Evolutionary conservation across 2,329 filamentous ascomycete genomes (phyloP).

Genomic region (Pseudodiploospora longispora): DNA sequence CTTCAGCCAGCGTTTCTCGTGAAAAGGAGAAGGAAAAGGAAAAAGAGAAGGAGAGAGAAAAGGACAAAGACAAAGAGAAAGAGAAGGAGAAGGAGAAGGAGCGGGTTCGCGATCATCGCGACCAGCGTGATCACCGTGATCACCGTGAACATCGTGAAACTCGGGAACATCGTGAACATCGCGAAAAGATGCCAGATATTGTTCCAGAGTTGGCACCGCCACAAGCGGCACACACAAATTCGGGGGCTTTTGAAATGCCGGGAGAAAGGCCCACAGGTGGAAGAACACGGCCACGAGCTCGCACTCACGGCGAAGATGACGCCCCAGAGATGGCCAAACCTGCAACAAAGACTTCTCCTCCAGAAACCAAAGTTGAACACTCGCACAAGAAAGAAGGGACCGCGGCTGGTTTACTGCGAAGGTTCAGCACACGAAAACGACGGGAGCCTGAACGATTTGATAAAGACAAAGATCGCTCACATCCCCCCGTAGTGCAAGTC

Average conservation of each 20-base stretch:
- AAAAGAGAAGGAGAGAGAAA: conserved; percentile 19
- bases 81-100: conserved; percentile 16
- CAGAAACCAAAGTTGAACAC: conserved; percentile 50
- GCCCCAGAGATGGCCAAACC: conserved; percentile 50
- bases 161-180: neutral
- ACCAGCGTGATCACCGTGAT: too few relatives aligned
- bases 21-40: conserved; percentile 23
- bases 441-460: conserved; percentile 58
- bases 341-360: conserved; percentile 24
- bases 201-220: conserved; percentile 73
- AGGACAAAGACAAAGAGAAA: conserved; percentile 10
- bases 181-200: conserved; percentile 34
- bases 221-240: conserved; percentile 82
- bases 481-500: conserved; percentile 68
- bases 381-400: conserved; percentile 76
- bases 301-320: conserved; percentile 94
- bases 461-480: conserved; percentile 56
- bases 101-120: conserved; percentile 9
- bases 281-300: conserved; percentile 72
- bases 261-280: conserved; percentile 83
- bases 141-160: too few relatives aligned
- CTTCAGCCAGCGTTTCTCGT: conserved; percentile 36
- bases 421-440: conserved; percentile 81
- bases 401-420: conserved; percentile 72
- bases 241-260: conserved; percentile 75